Conservation (phyloP, 805 yeast genomes). For the Candida boidinii region DNA sequence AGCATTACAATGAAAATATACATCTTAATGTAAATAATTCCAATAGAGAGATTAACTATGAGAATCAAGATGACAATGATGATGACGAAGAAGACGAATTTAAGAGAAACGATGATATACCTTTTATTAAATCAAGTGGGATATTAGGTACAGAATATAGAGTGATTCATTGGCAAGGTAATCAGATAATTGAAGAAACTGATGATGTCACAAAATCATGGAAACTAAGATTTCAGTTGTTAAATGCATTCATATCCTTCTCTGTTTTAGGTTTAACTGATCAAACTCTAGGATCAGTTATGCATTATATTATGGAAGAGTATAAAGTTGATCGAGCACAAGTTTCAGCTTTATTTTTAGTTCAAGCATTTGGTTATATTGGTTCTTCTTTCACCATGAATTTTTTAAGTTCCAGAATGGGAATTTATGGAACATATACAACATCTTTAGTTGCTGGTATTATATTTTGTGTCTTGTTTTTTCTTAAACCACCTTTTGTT, state of each 20-base stretch:
- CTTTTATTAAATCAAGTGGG: constrained; percentile 2
- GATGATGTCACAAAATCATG: constrained; percentile 29
- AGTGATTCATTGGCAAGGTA: constrained; percentile 13
- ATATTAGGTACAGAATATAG: background rate
- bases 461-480: constrained; percentile 19
- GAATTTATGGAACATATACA: constrained; percentile 39
- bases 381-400: constrained; percentile 42
- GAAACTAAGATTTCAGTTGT: constrained; percentile 34
- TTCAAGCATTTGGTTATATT: constrained; percentile 48
- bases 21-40: too few species aligned
- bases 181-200: constrained; percentile 25
- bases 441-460: constrained; percentile 7
- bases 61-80: constrained; percentile 3
- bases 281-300: constrained; percentile 51
- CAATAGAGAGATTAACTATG: constrained; percentile 6
- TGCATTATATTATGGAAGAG: constrained; percentile 40
- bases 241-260: constrained; percentile 30
- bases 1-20: background rate
- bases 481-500: constrained; percentile 32
- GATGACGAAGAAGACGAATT: constrained; percentile 3
- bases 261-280: constrained; percentile 48
- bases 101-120: background rate
- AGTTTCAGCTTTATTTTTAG: constrained; percentile 41
- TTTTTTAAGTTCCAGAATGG: constrained; percentile 30
- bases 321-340: constrained; percentile 40